phyloP scores from a whole-genome alignment of 1,284 basidiomycete genomes.

The Ganoderma leucocontextum region DNA sequence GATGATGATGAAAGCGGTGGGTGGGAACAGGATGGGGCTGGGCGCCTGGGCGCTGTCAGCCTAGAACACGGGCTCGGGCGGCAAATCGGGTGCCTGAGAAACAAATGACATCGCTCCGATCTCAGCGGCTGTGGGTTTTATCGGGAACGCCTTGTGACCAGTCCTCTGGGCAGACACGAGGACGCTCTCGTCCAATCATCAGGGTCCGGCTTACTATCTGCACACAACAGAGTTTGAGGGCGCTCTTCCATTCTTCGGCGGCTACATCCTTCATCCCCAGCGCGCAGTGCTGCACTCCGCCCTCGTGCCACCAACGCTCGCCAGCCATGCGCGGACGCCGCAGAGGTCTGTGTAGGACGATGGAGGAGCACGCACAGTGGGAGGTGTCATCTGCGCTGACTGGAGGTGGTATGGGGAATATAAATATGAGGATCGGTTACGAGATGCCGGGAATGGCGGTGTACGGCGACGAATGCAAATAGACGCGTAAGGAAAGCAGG shows the following conservation, averaged over 20 bases:
- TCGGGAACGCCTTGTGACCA: constrained; percentile 39
- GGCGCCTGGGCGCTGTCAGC: constrained; percentile 15
- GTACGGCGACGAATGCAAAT: constrained; percentile 21
- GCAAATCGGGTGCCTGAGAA: constrained; percentile 40
- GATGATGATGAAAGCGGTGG: constrained; percentile 2
- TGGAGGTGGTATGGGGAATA: constrained; percentile 15
- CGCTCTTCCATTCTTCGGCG: constrained; percentile 34
- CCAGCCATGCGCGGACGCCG: not conserved
- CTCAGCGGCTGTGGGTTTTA: constrained; percentile 44
- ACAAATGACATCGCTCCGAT: constrained; percentile 43
- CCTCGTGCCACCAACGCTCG: constrained; percentile 18
- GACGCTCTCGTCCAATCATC: constrained; percentile 25
- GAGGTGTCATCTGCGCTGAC: constrained; percentile 25
- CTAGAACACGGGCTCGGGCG: constrained; percentile 32
- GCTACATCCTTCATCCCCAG: constrained; percentile 18
- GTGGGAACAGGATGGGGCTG: not conserved
- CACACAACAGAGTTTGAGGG: constrained; percentile 29
- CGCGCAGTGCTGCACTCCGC: constrained; percentile 7
- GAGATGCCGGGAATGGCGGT: constrained; percentile 28
- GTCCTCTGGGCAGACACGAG: constrained; percentile 35
- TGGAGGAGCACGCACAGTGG: not conserved
- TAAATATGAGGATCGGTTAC: constrained; percentile 26
- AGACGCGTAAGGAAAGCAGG: constrained; percentile 23
- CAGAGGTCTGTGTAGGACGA: not conserved
- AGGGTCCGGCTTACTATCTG: constrained; percentile 24